Conservation (phyloP, 2,329 filamentous ascomycete species). For the Ampelomyces quisqualis region DNA sequence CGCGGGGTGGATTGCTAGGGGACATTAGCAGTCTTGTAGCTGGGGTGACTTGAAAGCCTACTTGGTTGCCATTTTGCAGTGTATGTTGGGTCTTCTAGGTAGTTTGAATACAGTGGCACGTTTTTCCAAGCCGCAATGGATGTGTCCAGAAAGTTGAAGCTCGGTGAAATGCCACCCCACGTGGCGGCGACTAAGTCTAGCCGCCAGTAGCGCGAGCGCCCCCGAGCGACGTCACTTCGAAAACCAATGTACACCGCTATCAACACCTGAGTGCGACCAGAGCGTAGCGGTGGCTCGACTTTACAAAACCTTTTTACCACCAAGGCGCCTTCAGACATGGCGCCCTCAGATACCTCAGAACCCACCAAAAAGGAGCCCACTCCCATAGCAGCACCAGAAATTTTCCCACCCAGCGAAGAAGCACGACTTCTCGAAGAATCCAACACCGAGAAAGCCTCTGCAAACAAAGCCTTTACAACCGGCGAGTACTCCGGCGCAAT, state of each 20-base stretch:
- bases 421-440: slow-evolving; percentile 67
- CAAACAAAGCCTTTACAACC: slow-evolving; percentile 76
- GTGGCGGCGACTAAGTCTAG: slow-evolving; percentile 17
- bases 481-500: slow-evolving; percentile 76
- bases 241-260: slow-evolving; percentile 19
- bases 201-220: slow-evolving; percentile 9
- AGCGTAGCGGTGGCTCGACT: too few species aligned
- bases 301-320: too few species aligned
- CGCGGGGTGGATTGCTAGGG: slow-evolving; percentile 58
- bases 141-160: not conserved
- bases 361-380: too few species aligned
- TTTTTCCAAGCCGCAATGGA: slow-evolving; percentile 2
- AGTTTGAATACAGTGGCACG: too few species aligned
- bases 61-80: not conserved
- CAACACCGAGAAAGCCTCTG: slow-evolving; percentile 69
- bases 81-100: too few species aligned
- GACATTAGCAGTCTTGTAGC: slow-evolving; percentile 1
- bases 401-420: slow-evolving; percentile 39
- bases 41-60: not conserved
- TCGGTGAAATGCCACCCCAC: slow-evolving; percentile 22
- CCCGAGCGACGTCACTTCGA: slow-evolving; percentile 21
- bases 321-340: too few species aligned
- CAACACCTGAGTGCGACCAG: not conserved
- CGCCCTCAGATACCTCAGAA: too few species aligned
- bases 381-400: slow-evolving; percentile 22